Evolutionary conservation across 2,329 filamentous ascomycete species (phyloP), one percentile per base, ranked within the genome.

Genomic region (Alternaria conjuncta): DNA sequence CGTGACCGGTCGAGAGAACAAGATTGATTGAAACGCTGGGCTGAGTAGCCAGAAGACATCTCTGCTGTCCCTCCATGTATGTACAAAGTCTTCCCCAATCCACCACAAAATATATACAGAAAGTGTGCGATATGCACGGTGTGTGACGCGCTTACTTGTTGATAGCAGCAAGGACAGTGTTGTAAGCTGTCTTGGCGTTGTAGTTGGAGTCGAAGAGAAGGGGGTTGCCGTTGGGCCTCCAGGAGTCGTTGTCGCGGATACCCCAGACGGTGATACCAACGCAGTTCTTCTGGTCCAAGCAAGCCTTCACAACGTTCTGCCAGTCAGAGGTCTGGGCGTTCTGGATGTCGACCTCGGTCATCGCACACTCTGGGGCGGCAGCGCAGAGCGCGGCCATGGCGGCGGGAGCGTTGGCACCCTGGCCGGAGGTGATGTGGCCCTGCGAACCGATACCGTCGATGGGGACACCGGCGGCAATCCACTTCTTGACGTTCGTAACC

Each of bases 321-420:
- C 90, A 92, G 78, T 92, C 89, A 21, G 81, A 78, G 10, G 84
- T 68, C 45, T 85, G 82, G 7, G 87, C 88, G 46, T 83, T 83
- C 61, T 86, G 84, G 71, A 93, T 92, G 72, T 93, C 90, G 30
- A 92, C 84, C 80, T 92, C 89, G 4, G 89, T 92, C 50, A 91
- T 81, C 6, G 89, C 89, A 46, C 90, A 85, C 74, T 92, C 88
- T 25, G 84, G 78, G 18, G 84, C 85, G 20, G 85, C 81, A 36
- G 74, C 79, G 54, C 86, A 88, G 25, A 90, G 85, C 0, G 83
- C 82, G 65, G 84, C 81, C 75, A 79, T 78, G 49, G 88, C 86
- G 13, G 73, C 82, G 6, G 83, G 80, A 25, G 81, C 82, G 51
- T 76, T 81, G 57, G 85, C 84, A 59, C 85, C 84, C 50, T 81